Evolutionary conservation across 371 early-diverging fungal species (phyloP).

Genomic region (Syncephalastrum racemosum): DNA sequence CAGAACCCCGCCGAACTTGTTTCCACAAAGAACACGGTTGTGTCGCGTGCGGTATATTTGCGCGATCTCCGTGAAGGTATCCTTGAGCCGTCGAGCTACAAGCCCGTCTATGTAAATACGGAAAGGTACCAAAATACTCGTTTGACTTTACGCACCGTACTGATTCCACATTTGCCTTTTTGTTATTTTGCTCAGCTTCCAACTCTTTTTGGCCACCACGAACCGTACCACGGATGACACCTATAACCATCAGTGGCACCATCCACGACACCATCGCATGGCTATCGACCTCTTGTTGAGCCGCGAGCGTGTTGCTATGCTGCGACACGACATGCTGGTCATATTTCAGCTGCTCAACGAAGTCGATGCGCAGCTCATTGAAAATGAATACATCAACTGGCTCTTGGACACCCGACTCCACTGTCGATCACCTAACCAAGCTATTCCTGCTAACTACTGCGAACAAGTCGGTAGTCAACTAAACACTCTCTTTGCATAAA

Average conservation of each 20-base stretch:
- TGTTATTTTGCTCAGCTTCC: slow-evolving; percentile 8
- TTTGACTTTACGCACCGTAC: neutral
- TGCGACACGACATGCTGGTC: slow-evolving; percentile 57
- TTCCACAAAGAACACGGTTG: neutral
- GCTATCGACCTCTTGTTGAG: slow-evolving; percentile 53
- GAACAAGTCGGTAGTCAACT: slow-evolving; percentile 7
- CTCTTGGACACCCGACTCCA: slow-evolving; percentile 52
- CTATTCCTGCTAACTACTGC: neutral
- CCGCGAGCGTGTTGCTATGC: slow-evolving; percentile 55
- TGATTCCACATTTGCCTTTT: neutral
- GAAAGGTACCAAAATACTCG: slow-evolving; percentile 16
- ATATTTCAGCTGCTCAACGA: slow-evolving; percentile 58
- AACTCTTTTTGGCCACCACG: slow-evolving; percentile 14
- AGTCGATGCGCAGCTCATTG: slow-evolving; percentile 52
- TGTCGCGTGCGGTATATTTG: slow-evolving; percentile 43
- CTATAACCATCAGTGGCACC: slow-evolving; percentile 30
- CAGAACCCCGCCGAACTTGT: neutral
- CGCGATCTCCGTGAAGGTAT: slow-evolving; percentile 45
- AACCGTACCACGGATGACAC: slow-evolving; percentile 3
- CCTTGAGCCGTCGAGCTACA: slow-evolving; percentile 7
- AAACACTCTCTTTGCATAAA: slow-evolving; percentile 4
- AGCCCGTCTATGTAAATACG: slow-evolving; percentile 20
- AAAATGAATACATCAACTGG: slow-evolving; percentile 63
- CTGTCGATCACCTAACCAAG: slow-evolving; percentile 26
- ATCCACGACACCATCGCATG: slow-evolving; percentile 46